Evolutionary conservation across 2,329 filamentous ascomycete genomes (phyloP).

Genomic region (Phyllosticta citribraziliensis): DNA sequence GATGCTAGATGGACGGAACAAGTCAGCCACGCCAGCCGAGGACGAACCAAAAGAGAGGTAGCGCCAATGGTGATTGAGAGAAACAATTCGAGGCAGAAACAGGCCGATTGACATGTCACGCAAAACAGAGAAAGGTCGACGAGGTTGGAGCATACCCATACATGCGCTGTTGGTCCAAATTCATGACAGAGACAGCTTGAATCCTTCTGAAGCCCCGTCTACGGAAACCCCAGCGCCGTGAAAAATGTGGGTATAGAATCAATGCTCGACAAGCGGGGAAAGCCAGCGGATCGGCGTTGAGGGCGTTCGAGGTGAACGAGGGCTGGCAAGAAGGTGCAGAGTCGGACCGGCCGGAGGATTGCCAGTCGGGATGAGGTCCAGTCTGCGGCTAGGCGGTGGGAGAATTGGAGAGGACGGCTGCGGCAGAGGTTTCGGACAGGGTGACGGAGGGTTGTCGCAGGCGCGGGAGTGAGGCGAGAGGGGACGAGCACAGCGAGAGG

Average conservation of each 20-base stretch:
- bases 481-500: background rate
- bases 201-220: background rate
- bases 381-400: conserved; percentile 1
- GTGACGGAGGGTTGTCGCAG: background rate
- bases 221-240: background rate
- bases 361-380: conserved; percentile 1
- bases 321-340: conserved; percentile 4
- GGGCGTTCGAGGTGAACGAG: background rate
- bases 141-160: conserved; percentile 7
- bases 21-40: conserved; percentile 4
- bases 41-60: background rate
- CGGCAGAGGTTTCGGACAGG: conserved; percentile 3
- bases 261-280: background rate
- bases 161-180: conserved; percentile 10
- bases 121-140: background rate
- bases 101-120: background rate
- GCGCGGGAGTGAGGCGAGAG: background rate
- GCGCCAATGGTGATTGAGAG: background rate
- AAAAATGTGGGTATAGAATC: background rate
- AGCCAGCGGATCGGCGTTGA: background rate
- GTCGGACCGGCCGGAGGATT: background rate
- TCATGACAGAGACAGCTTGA: conserved; percentile 10
- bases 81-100: background rate
- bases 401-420: background rate
- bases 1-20: conserved; percentile 20